Base-by-base conservation (phyloP, 345 rosid genomes). In the Syzygium aqueum region DNA sequence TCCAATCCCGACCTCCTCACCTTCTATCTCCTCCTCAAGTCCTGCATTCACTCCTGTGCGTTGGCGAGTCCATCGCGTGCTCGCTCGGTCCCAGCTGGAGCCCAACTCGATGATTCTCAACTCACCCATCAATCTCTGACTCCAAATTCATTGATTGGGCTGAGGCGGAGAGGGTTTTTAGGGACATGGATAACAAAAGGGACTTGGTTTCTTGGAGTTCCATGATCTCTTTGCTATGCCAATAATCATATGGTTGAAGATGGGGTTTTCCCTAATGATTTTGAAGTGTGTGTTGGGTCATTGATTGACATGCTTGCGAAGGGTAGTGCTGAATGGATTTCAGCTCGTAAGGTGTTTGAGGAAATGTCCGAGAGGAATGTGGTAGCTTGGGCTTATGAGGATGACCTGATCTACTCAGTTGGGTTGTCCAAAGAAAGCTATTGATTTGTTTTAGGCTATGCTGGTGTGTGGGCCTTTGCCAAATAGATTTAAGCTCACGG, bases 281-380 rank as follows among this genome's bases (percentile, higher is more conserved):
- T 93, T 7, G 94, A 94, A 89, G 93, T 89, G 5, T 92, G 93
- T 86, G 95, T 96, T 19, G 97, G 96, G 77, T 96, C 93, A 46
- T 89, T 93, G 89, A 93, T 93, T 52, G 97, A 94, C 51, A 93
- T 94, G 96, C 94, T 88, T 57, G 93, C 87, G 17, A 93, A 90
- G 87, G 96, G 98, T 7, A 63, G 91, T 54, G 67, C 80, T 17
- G 94, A 88, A 90, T 53, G 92, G 77, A 91, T 91, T 49, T 89
- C 91, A 30, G 95, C 96, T 6, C 88, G 85, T 87, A 94, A 91
- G 84, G 92, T 93, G 92, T 96, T 95, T 53, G 77, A 65, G 43
- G 5, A 30, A 30, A 65, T 65, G 77, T 19, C 43, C 43, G 0
- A 7, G 40, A 7, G 43, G 77, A 65, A 30, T 16, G 77, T 2